Percentiles rank a stretch among this genome's conserved stretches.
phyloP scores from a whole-genome alignment of 2,329 filamentous ascomycete species.

The Clarireedia paspali region DNA sequence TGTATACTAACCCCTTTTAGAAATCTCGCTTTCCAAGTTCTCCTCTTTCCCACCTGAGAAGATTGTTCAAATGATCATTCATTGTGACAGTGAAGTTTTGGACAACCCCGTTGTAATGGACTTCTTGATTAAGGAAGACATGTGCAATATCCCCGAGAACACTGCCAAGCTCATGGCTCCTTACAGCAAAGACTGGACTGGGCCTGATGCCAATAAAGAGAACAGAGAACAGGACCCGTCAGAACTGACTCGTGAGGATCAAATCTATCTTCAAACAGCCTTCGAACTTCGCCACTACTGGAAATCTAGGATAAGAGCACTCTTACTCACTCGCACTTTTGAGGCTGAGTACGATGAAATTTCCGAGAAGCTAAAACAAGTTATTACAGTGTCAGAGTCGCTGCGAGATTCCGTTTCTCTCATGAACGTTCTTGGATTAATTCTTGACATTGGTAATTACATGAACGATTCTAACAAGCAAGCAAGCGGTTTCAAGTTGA shows the following conservation, averaged over 20 bases:
- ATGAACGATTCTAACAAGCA: conserved; percentile 99
- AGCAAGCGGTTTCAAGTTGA: conserved; percentile 94
- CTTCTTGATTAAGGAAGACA: conserved; percentile 84
- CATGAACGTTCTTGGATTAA: conserved; percentile 93
- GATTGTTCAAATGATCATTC: conserved; percentile 86
- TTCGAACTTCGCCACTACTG: conserved; percentile 97
- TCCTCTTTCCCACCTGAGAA: conserved; percentile 78
- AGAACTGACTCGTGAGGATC: conserved; percentile 89
- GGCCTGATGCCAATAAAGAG: conserved; percentile 70
- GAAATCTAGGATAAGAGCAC: conserved; percentile 93
- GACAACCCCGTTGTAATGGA: conserved; percentile 94
- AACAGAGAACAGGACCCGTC: conserved; percentile 75
- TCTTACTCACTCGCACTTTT: conserved; percentile 74
- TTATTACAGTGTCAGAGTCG: conserved; percentile 83
- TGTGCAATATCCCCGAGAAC: conserved; percentile 89
- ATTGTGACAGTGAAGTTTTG: conserved; percentile 83
- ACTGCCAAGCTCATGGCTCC: conserved; percentile 85
- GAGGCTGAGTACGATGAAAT: conserved; percentile 91
- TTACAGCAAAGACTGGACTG: conserved; percentile 95
- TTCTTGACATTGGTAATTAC: conserved; percentile 97
- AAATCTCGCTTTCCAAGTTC: conserved; percentile 91
- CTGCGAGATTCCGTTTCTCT: conserved; percentile 84
- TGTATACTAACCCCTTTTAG: conserved; percentile 21
- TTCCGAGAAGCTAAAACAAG: conserved; percentile 71
- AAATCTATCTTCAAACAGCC: conserved; percentile 87